phyloP scores from a whole-genome alignment of 2,329 filamentous ascomycete genomes.

The Pseudogymnoascus destructans region DNA sequence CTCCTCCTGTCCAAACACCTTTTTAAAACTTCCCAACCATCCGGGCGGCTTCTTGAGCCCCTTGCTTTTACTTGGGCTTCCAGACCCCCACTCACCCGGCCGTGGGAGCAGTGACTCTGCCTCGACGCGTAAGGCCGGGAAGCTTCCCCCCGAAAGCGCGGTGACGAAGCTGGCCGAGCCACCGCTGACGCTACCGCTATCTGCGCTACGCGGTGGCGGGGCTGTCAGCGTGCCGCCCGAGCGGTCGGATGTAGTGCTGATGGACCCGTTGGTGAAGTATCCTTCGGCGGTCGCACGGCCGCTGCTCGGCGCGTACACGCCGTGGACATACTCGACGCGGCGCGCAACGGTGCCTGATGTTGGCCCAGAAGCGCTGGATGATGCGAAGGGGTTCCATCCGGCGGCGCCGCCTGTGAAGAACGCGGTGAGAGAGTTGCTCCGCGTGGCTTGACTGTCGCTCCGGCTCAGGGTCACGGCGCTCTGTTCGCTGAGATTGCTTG shows the following conservation, averaged over 20 bases:
- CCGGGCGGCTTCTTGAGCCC: constrained; percentile 30
- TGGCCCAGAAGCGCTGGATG: neutral
- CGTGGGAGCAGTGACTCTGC: constrained; percentile 22
- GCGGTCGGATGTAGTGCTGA: neutral
- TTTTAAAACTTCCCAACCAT: constrained; percentile 55
- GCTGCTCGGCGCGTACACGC: neutral
- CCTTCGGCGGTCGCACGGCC: neutral
- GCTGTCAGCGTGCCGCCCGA: neutral
- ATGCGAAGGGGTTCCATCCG: constrained; percentile 14
- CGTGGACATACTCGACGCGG: neutral
- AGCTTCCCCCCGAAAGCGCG: constrained; percentile 18
- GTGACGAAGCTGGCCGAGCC: constrained; percentile 20
- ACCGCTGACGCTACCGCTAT: constrained; percentile 13
- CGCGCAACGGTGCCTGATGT: neutral
- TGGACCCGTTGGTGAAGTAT: neutral
- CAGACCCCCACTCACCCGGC: constrained; percentile 19
- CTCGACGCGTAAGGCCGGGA: constrained; percentile 22
- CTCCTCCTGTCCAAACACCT: constrained; percentile 19
- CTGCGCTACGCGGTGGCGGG: constrained; percentile 18
- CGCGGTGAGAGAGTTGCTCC: constrained; percentile 8
- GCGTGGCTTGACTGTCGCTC: constrained; percentile 12
- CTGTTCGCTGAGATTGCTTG: constrained; percentile 26
- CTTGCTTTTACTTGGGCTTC: constrained; percentile 45
- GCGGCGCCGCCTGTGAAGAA: constrained; percentile 7
- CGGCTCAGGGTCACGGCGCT: constrained; percentile 20